Base-by-base conservation (phyloP, 2,329 filamentous ascomycete species). In the Biscogniauxia marginata region DNA sequence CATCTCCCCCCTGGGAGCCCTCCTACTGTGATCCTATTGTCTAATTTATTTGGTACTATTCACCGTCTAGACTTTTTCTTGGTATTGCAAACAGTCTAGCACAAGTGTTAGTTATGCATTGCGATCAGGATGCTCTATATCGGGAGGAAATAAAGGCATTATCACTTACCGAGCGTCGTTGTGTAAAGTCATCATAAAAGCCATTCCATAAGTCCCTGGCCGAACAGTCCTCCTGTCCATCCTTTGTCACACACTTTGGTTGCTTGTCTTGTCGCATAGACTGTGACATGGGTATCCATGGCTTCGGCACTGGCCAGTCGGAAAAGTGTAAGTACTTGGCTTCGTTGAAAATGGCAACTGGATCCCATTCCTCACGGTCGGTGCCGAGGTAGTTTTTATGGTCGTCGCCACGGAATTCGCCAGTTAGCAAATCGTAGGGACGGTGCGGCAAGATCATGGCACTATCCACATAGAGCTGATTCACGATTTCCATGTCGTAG, bases 291-390 rank as follows among this genome's bases (percentile, higher is more conserved):
- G 56, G 13, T 20, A 71, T 57, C 78, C 79, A 81, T 0, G 78
- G 78, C 56, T 90, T 90, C 0, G 86, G 85, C 5, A 89, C 63
- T 1, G 87, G 88, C 84, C 84, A 88, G 65, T 91, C 88, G 11
- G 83, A 87, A 68, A 90, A 90, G 68, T 90, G 87, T 2, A 90
- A 74, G 4, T 87, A 77, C 60, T 88, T 89, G 6, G 85, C 83
- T 63, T 88, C 84, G 13, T 77, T 77, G 52, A 83, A 75, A 1
- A 78, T 77, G 44, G 62, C 56, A n/a, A 72, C 65, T 0, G 86
- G 77, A 64, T 89, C 81, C 85, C 86, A 90, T 2, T 65, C 62
- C 59, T 83, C 83, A 1, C 65, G 61, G 23, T 70, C 65, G 16
- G 30, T 69, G 53, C 56, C 71, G 20, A 77, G 71, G 48, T 79